Conservation (phyloP, 169 alveolate species). For the Eimeria praecox region DNA sequence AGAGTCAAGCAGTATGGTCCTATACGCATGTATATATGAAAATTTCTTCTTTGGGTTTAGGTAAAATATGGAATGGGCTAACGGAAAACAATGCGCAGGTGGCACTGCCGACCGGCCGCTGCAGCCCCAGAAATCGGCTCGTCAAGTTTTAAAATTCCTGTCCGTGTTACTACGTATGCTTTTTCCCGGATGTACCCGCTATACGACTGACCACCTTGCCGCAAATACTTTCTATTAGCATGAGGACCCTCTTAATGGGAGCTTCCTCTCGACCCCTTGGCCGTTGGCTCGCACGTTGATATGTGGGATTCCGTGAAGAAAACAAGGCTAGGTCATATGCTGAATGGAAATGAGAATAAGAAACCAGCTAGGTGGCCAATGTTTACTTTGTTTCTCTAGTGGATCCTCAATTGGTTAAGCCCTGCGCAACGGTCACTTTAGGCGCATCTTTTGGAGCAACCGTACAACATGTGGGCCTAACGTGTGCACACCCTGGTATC, state of each 20-base stretch:
- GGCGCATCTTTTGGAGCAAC: background rate
- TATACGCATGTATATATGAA: background rate
- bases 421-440: background rate
- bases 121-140: background rate
- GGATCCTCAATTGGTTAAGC: background rate
- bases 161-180: background rate
- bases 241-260: background rate
- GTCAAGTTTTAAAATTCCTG: background rate
- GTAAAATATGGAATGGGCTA: background rate
- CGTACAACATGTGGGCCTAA: background rate
- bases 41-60: background rate
- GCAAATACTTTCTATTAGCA: background rate
- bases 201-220: too few relatives aligned
- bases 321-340: background rate
- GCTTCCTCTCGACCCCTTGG: background rate
- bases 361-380: background rate
- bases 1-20: background rate
- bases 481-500: background rate
- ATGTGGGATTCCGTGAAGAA: background rate
- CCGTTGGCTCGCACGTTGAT: background rate
- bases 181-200: too few relatives aligned
- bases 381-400: background rate
- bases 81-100: background rate
- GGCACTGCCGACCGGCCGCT: slow-evolving; percentile 28
- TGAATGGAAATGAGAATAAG: background rate